Evolutionary conservation across 768 basidiomycete genomes (phyloP).

Genomic region (Auriscalpium vulgare): DNA sequence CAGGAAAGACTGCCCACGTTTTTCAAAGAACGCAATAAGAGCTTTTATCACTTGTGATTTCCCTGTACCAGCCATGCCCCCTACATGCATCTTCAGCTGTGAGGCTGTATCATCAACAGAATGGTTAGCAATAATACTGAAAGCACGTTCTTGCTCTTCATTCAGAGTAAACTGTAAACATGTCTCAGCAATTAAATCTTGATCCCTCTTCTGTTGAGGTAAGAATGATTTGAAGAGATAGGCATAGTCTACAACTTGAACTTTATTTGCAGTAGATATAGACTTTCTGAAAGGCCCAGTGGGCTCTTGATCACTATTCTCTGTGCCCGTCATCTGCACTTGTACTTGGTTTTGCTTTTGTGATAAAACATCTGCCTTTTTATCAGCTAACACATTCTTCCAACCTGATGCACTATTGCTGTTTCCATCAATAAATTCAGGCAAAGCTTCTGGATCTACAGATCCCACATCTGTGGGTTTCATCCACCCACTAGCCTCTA

Average conservation of each 20-base stretch:
- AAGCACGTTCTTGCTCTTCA: constrained; percentile 15
- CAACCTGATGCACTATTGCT: too few relatives aligned
- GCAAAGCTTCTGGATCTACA: too few relatives aligned
- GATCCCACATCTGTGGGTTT: too few relatives aligned
- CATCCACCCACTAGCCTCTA: too few relatives aligned
- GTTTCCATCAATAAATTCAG: too few relatives aligned
- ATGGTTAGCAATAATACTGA: constrained; percentile 16
- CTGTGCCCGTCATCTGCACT: too few relatives aligned
- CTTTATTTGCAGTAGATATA: neutral
- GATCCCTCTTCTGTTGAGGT: neutral
- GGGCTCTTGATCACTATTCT: too few relatives aligned
- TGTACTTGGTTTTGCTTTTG: too few relatives aligned
- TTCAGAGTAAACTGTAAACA: constrained; percentile 5
- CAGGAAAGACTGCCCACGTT: neutral
- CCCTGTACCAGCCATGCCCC: constrained; percentile 19
- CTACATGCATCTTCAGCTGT: constrained; percentile 16
- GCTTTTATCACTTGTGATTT: constrained; percentile 17
- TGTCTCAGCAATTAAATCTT: neutral
- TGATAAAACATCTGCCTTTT: too few relatives aligned
- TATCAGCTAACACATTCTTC: too few relatives aligned
- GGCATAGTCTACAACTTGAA: neutral
- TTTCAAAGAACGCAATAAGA: constrained; percentile 8
- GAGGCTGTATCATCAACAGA: neutral
- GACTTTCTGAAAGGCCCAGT: too few relatives aligned
- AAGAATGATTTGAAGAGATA: neutral